phyloP scores from a whole-genome alignment of 768 basidiomycete species.

The Termitomyces sp. region DNA sequence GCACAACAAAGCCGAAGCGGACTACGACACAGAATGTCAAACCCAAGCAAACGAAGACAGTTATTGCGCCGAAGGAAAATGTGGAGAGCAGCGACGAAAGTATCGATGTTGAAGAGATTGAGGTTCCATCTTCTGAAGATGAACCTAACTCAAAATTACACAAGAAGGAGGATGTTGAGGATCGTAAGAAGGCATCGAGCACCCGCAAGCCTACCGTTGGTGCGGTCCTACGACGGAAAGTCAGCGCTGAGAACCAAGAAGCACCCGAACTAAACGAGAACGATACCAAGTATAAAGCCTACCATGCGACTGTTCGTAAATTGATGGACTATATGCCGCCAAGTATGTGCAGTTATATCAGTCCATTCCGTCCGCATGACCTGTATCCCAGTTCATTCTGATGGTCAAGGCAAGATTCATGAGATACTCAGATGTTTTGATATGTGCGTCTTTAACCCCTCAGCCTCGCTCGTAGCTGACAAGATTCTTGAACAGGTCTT shows the following conservation, averaged over 20 bases:
- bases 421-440: slow-evolving; percentile 82
- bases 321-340: slow-evolving; percentile 57
- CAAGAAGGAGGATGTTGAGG: neutral
- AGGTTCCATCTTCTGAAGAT: slow-evolving; percentile 23
- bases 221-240: slow-evolving; percentile 3
- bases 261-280: slow-evolving; percentile 45
- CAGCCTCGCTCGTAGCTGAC: slow-evolving; percentile 9
- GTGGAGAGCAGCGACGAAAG: slow-evolving; percentile 20
- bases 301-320: slow-evolving; percentile 44
- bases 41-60: slow-evolving; percentile 17
- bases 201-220: neutral
- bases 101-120: slow-evolving; percentile 25
- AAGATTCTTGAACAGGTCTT: slow-evolving; percentile 45
- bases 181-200: neutral
- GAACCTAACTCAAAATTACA: slow-evolving; percentile 15
- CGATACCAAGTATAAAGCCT: slow-evolving; percentile 49
- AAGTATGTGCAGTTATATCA: slow-evolving; percentile 46
- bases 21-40: slow-evolving; percentile 28
- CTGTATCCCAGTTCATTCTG: slow-evolving; percentile 55
- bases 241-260: slow-evolving; percentile 13
- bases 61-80: slow-evolving; percentile 10
- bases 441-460: slow-evolving; percentile 41
- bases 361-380: neutral
- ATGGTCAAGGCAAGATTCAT: slow-evolving; percentile 60
- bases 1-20: slow-evolving; percentile 43